Conservation (phyloP, 495 filamentous ascomycete species). For the Lepidopterella palustris region DNA sequence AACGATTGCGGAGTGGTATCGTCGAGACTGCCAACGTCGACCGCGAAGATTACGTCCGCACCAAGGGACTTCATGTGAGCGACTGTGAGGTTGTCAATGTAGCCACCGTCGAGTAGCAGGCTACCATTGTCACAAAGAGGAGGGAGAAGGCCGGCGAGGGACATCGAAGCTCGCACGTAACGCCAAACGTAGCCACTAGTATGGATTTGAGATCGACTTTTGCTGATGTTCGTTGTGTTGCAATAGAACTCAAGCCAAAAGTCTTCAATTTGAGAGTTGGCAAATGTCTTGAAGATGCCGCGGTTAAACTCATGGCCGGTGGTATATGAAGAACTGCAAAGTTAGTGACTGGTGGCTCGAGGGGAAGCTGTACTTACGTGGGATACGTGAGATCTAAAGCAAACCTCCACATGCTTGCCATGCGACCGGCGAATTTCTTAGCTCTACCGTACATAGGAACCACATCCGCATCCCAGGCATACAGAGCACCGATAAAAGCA, state of each 20-base stretch:
- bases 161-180: slow-evolving; percentile 94
- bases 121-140: slow-evolving; percentile 94
- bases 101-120: slow-evolving; percentile 94
- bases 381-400: slow-evolving; percentile 94
- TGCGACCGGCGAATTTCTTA: slow-evolving; percentile 94
- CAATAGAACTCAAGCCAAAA: slow-evolving; percentile 99
- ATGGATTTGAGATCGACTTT: slow-evolving; percentile 81
- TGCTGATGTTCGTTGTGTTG: slow-evolving; percentile 96
- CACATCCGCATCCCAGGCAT: slow-evolving; percentile 92
- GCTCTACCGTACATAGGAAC: slow-evolving; percentile 94
- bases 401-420: slow-evolving; percentile 97
- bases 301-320: slow-evolving; percentile 99
- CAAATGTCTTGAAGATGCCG: slow-evolving; percentile 97
- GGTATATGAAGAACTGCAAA: slow-evolving; percentile 65
- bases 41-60: slow-evolving; percentile 86
- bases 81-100: slow-evolving; percentile 95
- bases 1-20: slow-evolving; percentile 85
- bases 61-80: slow-evolving; percentile 94
- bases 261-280: slow-evolving; percentile 93
- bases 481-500: slow-evolving; percentile 92
- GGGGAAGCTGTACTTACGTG: slow-evolving; percentile 44
- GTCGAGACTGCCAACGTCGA: slow-evolving; percentile 88
- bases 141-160: slow-evolving; percentile 82
- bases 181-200: slow-evolving; percentile 94
- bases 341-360: background rate